These are phyloP conservation scores for Phlegmacium glaucopus DNA, from an alignment of 768 basidiomycete species.

Conservation along the genomic window DNA sequence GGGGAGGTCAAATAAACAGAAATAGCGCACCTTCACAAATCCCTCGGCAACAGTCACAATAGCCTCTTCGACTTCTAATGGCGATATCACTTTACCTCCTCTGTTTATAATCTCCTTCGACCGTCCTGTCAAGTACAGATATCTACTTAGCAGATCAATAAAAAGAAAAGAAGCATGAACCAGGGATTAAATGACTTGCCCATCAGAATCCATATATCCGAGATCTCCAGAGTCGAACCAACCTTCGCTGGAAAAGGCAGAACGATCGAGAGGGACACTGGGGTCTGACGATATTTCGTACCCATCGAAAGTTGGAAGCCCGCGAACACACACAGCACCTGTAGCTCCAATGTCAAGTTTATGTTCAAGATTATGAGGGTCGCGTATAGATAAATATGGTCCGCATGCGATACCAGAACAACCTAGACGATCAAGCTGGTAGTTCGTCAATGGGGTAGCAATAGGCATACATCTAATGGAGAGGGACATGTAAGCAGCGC, in stretches of 20 bases:
- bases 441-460: slow-evolving; percentile 39
- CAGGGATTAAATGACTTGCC: slow-evolving; percentile 18
- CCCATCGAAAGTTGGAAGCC: slow-evolving; percentile 49
- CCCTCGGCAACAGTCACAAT: slow-evolving; percentile 39
- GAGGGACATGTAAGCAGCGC: slow-evolving; percentile 2
- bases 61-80: slow-evolving; percentile 60
- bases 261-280: slow-evolving; percentile 39
- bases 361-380: slow-evolving; percentile 31
- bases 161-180: neutral
- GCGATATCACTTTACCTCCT: slow-evolving; percentile 59
- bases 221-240: slow-evolving; percentile 54
- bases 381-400: slow-evolving; percentile 42
- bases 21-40: slow-evolving; percentile 31
- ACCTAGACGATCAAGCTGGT: slow-evolving; percentile 42
- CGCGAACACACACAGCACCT: slow-evolving; percentile 54
- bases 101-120: slow-evolving; percentile 61
- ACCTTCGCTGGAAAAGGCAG: slow-evolving; percentile 44
- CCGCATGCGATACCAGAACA: slow-evolving; percentile 48
- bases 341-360: slow-evolving; percentile 36
- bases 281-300: slow-evolving; percentile 45
- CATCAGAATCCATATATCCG: slow-evolving; percentile 45
- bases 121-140: slow-evolving; percentile 51
- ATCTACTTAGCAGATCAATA: slow-evolving; percentile 13
- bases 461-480: slow-evolving; percentile 45
- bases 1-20: neutral